Base-by-base conservation (phyloP, 1,284 basidiomycete species). In the Singerocomus rubriflavus region DNA sequence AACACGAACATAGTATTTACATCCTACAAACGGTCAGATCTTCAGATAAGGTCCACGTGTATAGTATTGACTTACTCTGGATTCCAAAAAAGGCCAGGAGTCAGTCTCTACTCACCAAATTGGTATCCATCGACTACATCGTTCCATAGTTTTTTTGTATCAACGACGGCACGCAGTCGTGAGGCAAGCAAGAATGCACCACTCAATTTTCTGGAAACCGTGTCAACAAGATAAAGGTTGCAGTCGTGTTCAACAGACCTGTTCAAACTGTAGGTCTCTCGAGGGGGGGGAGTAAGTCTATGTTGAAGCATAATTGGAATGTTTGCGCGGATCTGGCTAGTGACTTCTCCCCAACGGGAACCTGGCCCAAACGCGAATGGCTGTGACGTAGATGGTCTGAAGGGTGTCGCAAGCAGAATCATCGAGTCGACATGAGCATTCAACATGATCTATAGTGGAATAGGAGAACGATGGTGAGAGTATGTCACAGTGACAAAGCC, bases 191-290 rank as follows among this genome's bases (percentile, higher is more conserved):
- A 73, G 72, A 99, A 98, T 3, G 92, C 88, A 0, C 96, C 95
- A 57, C 92, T 94, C 56, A 98, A 67, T 79, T 98, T 99, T 63
- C 95, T 57, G 33, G 13, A 27, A 25, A 35, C 3, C 8, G 29
- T 21, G n/a, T 51, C 14, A 52, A 51, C 36, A 43, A 26, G 29
- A 31, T 39, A 21, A 11, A 35, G 14, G 32, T 25, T 13, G 8
- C 50, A 0, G 13, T 6, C 4, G 21, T 1, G 10, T 10, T 6
- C 7, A 11, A 67, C 76, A 47, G 52, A 85, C 85, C 87, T 75
- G 68, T 99, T 99, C 47, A 98, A 72, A 66, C 88, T 93, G 69
- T 98, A 98, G 1, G 96, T 98, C 72, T 98, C 94, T 52, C 82
- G 75, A 0, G 96, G 96, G 2, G 96, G 96, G 0, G 96, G 96